Conservation (phyloP, 2,329 filamentous ascomycete species). For the Zymoseptoria pseudotritici region DNA sequence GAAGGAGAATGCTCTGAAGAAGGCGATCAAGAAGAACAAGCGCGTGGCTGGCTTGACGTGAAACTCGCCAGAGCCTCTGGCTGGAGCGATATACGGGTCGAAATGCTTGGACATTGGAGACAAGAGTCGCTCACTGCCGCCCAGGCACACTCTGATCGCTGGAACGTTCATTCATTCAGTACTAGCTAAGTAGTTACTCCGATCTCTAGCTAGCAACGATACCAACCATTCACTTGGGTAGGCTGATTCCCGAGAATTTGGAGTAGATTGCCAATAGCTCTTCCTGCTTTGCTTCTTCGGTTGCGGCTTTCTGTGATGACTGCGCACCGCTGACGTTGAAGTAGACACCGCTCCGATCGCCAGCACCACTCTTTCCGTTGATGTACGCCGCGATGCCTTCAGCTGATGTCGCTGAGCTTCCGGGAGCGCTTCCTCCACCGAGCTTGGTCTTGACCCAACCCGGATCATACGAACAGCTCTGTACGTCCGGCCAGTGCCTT, state of each 20-base stretch:
- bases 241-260: conserved; percentile 29
- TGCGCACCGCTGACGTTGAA: conserved; percentile 18
- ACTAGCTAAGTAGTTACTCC: neutral
- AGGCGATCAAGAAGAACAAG: conserved; percentile 31
- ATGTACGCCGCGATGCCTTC: conserved; percentile 45
- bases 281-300: conserved; percentile 39
- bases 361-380: conserved; percentile 32
- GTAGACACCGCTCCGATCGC: conserved; percentile 37
- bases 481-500: conserved; percentile 37
- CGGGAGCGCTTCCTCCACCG: conserved; percentile 40
- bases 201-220: neutral
- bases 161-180: neutral
- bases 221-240: conserved; percentile 17
- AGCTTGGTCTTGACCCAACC: conserved; percentile 41
- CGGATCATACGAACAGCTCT: conserved; percentile 42
- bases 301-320: conserved; percentile 24
- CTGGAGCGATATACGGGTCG: neutral
- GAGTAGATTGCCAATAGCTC: conserved; percentile 35
- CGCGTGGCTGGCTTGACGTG: conserved; percentile 23
- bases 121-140: neutral
- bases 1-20: conserved; percentile 27
- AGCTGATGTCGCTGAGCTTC: conserved; percentile 41
- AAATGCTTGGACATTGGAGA: neutral
- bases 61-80: neutral
- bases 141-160: neutral